Percentiles rank a stretch among this genome's conserved stretches.
These are phyloP conservation scores for Fusarium robinianum DNA, from an alignment of 2,329 filamentous ascomycete species.

Conservation along the genomic window DNA sequence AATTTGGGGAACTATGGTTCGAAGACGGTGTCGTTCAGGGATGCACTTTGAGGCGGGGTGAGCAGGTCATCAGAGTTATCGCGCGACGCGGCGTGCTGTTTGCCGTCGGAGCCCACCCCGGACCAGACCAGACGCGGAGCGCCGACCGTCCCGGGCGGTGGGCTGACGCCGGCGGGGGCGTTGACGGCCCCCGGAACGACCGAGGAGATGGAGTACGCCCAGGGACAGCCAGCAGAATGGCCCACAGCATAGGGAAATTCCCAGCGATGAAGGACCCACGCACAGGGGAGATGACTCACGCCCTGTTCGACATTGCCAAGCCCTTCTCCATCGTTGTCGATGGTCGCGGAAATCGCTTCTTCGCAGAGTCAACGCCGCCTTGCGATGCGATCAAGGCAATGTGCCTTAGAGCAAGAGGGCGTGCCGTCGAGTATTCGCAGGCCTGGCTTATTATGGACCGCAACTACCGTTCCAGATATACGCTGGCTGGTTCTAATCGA, in stretches of 20 bases:
- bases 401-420: not conserved
- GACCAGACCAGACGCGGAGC: too few relatives aligned
- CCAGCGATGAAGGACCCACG: too few relatives aligned
- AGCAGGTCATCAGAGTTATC: too few relatives aligned
- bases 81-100: too few relatives aligned
- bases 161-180: too few relatives aligned
- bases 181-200: too few relatives aligned
- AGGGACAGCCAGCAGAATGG: too few relatives aligned
- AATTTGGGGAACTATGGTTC: not conserved
- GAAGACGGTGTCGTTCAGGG: not conserved
- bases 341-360: not conserved
- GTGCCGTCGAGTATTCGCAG: not conserved
- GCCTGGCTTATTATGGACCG: not conserved
- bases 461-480: not conserved
- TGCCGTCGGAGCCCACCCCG: too few relatives aligned
- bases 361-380: not conserved
- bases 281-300: not conserved
- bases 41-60: too few relatives aligned
- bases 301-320: not conserved
- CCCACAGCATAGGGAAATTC: too few relatives aligned
- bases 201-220: too few relatives aligned
- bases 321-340: not conserved
- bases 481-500: not conserved
- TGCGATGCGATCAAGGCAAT: not conserved
- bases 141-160: too few relatives aligned